These are phyloP conservation scores for Rhytidhysteron rufulum DNA, from an alignment of 2,329 filamentous ascomycete species.

Conservation along the genomic window DNA sequence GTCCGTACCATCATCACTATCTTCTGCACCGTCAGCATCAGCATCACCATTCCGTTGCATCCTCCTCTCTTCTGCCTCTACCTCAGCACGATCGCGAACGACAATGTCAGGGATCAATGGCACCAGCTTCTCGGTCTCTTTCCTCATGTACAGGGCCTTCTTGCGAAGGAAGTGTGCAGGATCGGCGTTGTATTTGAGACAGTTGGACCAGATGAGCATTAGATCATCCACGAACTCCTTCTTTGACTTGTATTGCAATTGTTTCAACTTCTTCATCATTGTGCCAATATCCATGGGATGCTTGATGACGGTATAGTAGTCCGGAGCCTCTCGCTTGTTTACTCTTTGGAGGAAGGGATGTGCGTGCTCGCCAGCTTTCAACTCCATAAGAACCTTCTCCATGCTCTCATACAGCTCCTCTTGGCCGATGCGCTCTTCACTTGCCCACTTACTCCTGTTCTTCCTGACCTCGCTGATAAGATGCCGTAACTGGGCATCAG, in stretches of 20 bases:
- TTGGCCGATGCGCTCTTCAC: conserved; percentile 93
- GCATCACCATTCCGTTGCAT: conserved; percentile 80
- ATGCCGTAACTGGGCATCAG: conserved; percentile 85
- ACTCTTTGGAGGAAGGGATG: conserved; percentile 92
- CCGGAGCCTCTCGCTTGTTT: conserved; percentile 93
- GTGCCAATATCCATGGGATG: conserved; percentile 95
- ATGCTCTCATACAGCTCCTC: conserved; percentile 96
- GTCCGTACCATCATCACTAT: conserved; percentile 71
- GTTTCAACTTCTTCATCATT: conserved; percentile 97
- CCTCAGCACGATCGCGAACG: conserved; percentile 86
- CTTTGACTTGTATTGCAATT: conserved; percentile 60
- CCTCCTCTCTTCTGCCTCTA: conserved; percentile 69
- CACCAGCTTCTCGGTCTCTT: conserved; percentile 94
- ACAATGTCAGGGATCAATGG: conserved; percentile 90
- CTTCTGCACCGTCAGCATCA: conserved; percentile 77
- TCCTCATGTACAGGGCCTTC: conserved; percentile 94
- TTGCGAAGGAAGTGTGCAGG: conserved; percentile 82
- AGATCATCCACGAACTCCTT: conserved; percentile 91
- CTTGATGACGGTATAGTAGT: conserved; percentile 93
- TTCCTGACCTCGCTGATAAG: conserved; percentile 97
- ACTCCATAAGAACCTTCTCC: conserved; percentile 93
- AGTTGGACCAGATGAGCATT: conserved; percentile 96
- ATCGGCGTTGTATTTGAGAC: conserved; percentile 90
- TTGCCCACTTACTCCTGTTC: conserved; percentile 98
- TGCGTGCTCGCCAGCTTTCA: conserved; percentile 96